Evolutionary conservation across 2,329 filamentous ascomycete species (phyloP).

Genomic region (Phaeosphaeriaceae sp.): DNA sequence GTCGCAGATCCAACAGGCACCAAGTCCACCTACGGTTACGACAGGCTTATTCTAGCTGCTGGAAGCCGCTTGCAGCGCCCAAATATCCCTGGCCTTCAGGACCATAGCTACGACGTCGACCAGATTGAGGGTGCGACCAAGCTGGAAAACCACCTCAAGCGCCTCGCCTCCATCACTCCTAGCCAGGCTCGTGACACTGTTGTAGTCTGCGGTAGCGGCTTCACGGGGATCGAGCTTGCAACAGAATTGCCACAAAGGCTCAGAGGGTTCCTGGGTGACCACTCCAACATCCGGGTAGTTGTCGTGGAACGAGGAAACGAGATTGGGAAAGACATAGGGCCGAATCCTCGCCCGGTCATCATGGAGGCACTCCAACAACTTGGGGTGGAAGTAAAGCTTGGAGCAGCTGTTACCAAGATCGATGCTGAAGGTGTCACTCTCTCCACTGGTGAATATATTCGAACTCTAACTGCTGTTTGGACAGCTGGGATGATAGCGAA

Average conservation of each 20-base stretch:
- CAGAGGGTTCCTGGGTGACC: background rate
- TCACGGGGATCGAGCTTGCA: background rate
- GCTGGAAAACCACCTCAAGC: background rate
- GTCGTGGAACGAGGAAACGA: background rate
- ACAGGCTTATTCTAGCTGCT: background rate
- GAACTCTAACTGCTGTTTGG: background rate
- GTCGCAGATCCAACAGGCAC: background rate
- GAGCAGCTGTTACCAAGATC: background rate
- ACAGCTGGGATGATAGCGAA: background rate
- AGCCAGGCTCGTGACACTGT: background rate
- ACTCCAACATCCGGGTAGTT: background rate
- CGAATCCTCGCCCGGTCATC: background rate
- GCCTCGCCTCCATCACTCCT: background rate
- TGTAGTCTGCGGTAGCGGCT: background rate
- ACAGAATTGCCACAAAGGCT: background rate
- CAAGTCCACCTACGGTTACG: background rate
- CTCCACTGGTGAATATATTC: background rate
- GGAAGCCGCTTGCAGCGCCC: background rate
- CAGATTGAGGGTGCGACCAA: background rate
- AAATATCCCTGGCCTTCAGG: background rate
- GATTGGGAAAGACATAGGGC: background rate
- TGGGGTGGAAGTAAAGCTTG: background rate
- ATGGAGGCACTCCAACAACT: background rate
- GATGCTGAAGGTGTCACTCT: background rate
- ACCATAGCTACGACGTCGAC: background rate